A percentile compares a stretch with the other conserved stretches of the same genome.
These are phyloP conservation scores for Mycena capillaripes DNA, from an alignment of 768 basidiomycete genomes.

Conservation along the genomic window DNA sequence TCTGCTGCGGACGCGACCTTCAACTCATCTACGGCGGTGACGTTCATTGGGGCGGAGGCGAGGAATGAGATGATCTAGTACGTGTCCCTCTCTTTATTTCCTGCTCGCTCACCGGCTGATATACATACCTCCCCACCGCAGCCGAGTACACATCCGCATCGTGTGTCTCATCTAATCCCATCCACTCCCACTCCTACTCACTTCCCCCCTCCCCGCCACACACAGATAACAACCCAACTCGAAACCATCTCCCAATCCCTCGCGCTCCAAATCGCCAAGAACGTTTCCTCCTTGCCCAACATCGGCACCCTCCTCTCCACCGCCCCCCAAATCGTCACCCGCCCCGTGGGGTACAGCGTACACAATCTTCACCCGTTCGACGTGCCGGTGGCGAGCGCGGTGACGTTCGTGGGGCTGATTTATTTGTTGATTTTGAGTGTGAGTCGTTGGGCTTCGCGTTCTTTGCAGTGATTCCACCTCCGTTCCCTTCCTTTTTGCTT, in stretches of 20 bases:
- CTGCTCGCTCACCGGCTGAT: not conserved
- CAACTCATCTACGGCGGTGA: slow-evolving; percentile 63
- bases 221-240: not conserved
- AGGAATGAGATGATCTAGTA: slow-evolving; percentile 75
- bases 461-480: no score
- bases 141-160: slow-evolving; percentile 17
- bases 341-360: slow-evolving; percentile 54
- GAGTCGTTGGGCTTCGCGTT: no score
- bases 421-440: slow-evolving; percentile 60
- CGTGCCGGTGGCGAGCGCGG: slow-evolving; percentile 59
- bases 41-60: slow-evolving; percentile 61
- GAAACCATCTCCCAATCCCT: slow-evolving; percentile 44
- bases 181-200: not conserved
- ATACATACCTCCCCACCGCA: not conserved
- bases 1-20: slow-evolving; percentile 58
- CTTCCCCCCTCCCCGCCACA: not conserved
- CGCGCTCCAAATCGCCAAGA: slow-evolving; percentile 41
- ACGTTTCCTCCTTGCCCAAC: slow-evolving; percentile 40
- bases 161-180: slow-evolving; percentile 39
- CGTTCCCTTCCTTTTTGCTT: slow-evolving; percentile 35
- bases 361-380: slow-evolving; percentile 63
- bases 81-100: slow-evolving; percentile 37
- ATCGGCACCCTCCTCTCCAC: slow-evolving; percentile 45
- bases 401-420: slow-evolving; percentile 69
- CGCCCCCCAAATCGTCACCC: slow-evolving; percentile 55